Evolutionary conservation across 345 rosid genomes (phyloP).

Genomic region (Lepidium aucheri): DNA sequence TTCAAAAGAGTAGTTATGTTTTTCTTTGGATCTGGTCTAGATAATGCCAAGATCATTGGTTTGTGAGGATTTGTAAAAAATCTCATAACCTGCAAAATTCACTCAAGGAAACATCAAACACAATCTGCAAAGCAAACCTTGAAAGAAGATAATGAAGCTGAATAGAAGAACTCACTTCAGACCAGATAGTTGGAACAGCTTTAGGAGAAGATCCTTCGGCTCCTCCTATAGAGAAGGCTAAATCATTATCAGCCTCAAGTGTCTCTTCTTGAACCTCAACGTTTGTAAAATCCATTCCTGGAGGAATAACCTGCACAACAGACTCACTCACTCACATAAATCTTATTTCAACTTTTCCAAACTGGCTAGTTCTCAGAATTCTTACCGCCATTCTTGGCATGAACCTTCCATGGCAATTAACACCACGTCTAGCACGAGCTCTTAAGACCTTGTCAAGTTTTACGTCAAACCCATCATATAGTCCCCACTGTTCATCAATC

Average conservation of each 20-base stretch:
- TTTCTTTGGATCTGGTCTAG: constrained; percentile 97
- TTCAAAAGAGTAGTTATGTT: constrained; percentile 85
- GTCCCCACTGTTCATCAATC: constrained; percentile 98
- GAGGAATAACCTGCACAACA: constrained; percentile 71
- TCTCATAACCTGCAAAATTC: constrained; percentile 55
- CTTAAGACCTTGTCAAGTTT: constrained; percentile 90
- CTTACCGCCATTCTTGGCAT: constrained; percentile 98
- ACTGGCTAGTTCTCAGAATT: neutral
- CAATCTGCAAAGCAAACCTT: neutral
- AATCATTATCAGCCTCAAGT: constrained; percentile 73
- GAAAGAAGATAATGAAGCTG: neutral
- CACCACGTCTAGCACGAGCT: constrained; percentile 87
- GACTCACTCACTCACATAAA: neutral
- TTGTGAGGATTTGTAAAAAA: constrained; percentile 94
- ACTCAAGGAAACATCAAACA: constrained; percentile 5
- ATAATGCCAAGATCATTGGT: constrained; percentile 91
- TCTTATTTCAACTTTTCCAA: neutral
- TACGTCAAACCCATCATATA: constrained; percentile 95
- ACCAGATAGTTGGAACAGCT: constrained; percentile 82
- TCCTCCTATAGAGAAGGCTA: constrained; percentile 45
- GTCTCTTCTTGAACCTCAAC: constrained; percentile 86
- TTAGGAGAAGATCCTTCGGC: constrained; percentile 81
- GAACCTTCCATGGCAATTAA: constrained; percentile 86
- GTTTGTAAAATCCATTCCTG: constrained; percentile 97
- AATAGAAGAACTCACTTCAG: constrained; percentile 54